Evolutionary conservation across 306 rosid species (phyloP).

Genomic region (Mimosa pudica): DNA sequence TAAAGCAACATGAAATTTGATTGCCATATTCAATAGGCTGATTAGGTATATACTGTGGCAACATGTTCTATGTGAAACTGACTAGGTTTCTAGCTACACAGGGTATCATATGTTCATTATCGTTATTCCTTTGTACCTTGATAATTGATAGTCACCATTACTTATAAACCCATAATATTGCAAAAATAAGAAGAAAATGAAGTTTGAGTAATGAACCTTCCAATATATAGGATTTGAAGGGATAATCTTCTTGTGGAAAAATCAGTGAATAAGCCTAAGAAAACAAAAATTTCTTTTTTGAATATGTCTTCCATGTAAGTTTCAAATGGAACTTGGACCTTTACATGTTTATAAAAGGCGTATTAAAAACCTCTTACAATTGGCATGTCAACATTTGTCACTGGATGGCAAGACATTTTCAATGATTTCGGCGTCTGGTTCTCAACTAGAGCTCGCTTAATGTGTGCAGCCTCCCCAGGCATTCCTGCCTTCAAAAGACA

Average conservation of each 20-base stretch:
- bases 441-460: slow-evolving; percentile 48
- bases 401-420: slow-evolving; percentile 31
- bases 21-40: neutral
- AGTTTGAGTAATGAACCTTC: neutral
- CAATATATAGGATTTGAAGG: neutral
- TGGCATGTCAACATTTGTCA: slow-evolving; percentile 47
- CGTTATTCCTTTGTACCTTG: neutral
- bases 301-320: neutral
- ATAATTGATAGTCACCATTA: neutral
- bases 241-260: neutral
- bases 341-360: neutral
- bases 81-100: neutral
- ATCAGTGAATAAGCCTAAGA: neutral
- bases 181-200: neutral
- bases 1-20: neutral
- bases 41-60: neutral
- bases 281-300: neutral
- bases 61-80: neutral
- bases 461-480: slow-evolving; percentile 68
- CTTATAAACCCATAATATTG: neutral
- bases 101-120: neutral
- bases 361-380: slow-evolving; percentile 24
- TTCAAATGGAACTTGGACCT: neutral
- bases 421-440: slow-evolving; percentile 33
- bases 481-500: slow-evolving; percentile 86